Base-by-base conservation (phyloP, 2,329 filamentous ascomycete species). In the Arthrocladium fulminans region DNA sequence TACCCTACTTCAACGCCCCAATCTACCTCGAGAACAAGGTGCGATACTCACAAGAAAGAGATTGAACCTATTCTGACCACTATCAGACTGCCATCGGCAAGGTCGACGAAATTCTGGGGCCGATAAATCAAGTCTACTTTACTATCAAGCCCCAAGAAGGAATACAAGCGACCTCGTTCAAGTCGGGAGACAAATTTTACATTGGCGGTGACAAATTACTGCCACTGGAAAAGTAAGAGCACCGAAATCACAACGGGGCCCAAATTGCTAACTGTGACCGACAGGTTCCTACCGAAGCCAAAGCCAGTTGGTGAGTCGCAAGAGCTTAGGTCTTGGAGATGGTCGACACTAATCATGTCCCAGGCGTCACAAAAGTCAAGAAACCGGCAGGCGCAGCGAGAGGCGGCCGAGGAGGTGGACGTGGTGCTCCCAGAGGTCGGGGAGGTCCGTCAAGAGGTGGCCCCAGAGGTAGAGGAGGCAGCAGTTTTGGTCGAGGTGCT, bases 1-100 rank as follows among this genome's bases (percentile, higher is more conserved):
- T 98, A 56, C 92, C 92, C 54, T 94, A 94, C 75, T 98, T 98
- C 83, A 97, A 96, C 75, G 92, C 92, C 53, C 88, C 88, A 59
- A 94, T 98, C 69, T 98, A 92, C 74, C 84, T 97, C 62, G 90
- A 97, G 78, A 98, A 97, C 77, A 98, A 97, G 78, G 85, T 84
- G 64, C 55, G 66, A 47, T 42, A 15, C 20, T 43, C n/a, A 9
- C 12, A 29, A 39, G 15, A 15, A n/a, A 27, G 24, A 32, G 20
- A 1, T 3, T 9, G 17, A 27, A 23, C 20, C 41, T 12, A 25
- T 48, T 41, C 38, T 50, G 24, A 47, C 45, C 8, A 30, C 38
- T 35, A 24, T 53, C 59, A 83, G 84, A 90, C 86, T 39, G 76
- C 85, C 54, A 81, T 98, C 67, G 92, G 92, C 68, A 97, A 97